Conservation (phyloP, 768 basidiomycete genomes). For the Rhizopogon vesiculosus region DNA sequence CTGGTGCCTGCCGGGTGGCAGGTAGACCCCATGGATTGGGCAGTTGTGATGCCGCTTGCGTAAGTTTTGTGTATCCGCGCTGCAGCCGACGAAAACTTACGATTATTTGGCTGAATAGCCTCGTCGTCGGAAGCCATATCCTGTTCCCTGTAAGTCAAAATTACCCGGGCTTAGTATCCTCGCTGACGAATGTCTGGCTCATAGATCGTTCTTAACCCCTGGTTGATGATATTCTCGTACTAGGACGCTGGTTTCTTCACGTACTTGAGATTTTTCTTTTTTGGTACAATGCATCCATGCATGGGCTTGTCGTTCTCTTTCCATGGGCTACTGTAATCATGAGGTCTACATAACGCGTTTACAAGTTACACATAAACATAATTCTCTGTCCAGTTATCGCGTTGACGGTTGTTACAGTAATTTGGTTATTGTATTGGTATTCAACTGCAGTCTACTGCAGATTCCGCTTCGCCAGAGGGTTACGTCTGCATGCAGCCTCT, state of each 20-base stretch:
- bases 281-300: neutral
- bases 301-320: neutral
- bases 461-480: too few relatives aligned
- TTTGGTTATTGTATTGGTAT: too few relatives aligned
- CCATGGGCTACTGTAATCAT: neutral
- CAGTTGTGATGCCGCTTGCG: conserved; percentile 71
- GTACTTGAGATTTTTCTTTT: neutral
- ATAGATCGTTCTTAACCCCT: conserved; percentile 83
- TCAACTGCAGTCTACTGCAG: too few relatives aligned
- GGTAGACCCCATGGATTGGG: conserved; percentile 61
- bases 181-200: conserved; percentile 28
- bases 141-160: conserved; percentile 62
- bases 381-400: too few relatives aligned
- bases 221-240: conserved; percentile 82
- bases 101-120: conserved; percentile 23
- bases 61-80: conserved; percentile 35
- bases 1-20: conserved; percentile 61
- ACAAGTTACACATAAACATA: neutral
- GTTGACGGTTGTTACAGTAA: too few relatives aligned
- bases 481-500: too few relatives aligned
- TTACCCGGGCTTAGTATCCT: neutral
- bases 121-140: conserved; percentile 63
- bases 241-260: neutral
- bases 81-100: neutral
- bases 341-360: neutral